These are phyloP conservation scores for Lomentospora prolificans DNA, from an alignment of 2,329 filamentous ascomycete species.

Conservation along the genomic window DNA sequence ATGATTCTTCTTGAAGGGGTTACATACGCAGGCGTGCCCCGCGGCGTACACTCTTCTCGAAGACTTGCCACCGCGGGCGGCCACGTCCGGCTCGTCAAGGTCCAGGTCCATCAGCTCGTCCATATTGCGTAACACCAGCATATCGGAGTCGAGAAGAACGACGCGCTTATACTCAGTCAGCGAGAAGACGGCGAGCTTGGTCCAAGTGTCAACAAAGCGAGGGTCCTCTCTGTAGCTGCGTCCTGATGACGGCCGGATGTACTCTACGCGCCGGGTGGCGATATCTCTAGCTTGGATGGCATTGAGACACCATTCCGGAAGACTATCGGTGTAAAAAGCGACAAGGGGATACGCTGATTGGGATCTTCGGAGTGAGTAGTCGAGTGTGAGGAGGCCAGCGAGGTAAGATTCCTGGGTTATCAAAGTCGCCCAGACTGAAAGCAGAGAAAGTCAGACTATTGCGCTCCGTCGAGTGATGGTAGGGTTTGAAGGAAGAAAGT, in stretches of 20 bases:
- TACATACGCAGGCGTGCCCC: slow-evolving; percentile 77
- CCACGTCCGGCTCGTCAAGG: slow-evolving; percentile 41
- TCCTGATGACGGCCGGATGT: slow-evolving; percentile 58
- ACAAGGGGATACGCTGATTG: slow-evolving; percentile 66
- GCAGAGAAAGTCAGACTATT: not conserved
- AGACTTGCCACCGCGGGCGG: slow-evolving; percentile 11
- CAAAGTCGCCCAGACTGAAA: slow-evolving; percentile 73
- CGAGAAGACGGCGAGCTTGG: slow-evolving; percentile 71
- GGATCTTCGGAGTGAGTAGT: slow-evolving; percentile 60
- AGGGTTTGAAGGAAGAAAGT: not conserved
- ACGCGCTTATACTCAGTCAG: slow-evolving; percentile 68
- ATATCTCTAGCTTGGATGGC: slow-evolving; percentile 64
- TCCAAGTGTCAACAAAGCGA: slow-evolving; percentile 86
- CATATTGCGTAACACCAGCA: slow-evolving; percentile 78
- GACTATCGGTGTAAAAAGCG: slow-evolving; percentile 71
- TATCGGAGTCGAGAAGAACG: slow-evolving; percentile 80
- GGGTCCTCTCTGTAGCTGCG: slow-evolving; percentile 65
- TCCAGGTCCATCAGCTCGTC: slow-evolving; percentile 82
- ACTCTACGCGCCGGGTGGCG: slow-evolving; percentile 57
- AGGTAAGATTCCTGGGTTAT: slow-evolving; percentile 81
- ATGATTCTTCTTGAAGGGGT: slow-evolving; percentile 66
- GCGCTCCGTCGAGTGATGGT: not conserved
- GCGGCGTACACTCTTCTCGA: slow-evolving; percentile 67
- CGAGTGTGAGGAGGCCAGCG: slow-evolving; percentile 70
- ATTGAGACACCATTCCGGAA: slow-evolving; percentile 57